phyloP scores from a whole-genome alignment of 139 green algal genomes.

The Tetradesmus lagerheimii region DNA sequence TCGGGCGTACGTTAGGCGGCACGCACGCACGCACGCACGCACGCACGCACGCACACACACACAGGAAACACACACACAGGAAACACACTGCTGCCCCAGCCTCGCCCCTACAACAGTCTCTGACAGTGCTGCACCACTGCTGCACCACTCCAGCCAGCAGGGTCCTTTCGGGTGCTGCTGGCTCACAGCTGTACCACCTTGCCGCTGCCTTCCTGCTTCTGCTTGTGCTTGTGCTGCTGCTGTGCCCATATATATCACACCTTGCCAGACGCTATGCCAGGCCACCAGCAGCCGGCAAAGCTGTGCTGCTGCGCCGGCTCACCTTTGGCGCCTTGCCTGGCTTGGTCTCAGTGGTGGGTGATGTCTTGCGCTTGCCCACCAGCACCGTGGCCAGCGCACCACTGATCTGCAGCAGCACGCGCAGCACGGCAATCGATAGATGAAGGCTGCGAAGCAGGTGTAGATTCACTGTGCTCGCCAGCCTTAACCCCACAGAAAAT shows the following conservation, averaged over 20 bases:
- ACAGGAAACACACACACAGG: too few species aligned
- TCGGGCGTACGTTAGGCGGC: too few species aligned
- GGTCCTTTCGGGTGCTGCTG: too few species aligned
- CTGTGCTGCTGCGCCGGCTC: background rate
- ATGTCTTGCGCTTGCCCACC: constrained; percentile 65
- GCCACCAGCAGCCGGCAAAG: background rate
- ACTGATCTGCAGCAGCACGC: constrained; percentile 44
- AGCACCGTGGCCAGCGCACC: constrained; percentile 73
- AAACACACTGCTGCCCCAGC: too few species aligned
- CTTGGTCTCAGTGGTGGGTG: constrained; percentile 77
- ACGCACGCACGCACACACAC: too few species aligned
- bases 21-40: too few species aligned
- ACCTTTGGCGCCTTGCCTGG: constrained; percentile 81
- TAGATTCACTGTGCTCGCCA: background rate
- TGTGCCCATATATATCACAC: too few species aligned
- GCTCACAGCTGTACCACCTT: too few species aligned
- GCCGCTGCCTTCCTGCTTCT: background rate
- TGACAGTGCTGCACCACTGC: too few species aligned
- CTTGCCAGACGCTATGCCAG: background rate
- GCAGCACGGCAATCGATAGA: background rate
- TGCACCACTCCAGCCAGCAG: too few species aligned
- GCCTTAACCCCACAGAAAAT: too few species aligned
- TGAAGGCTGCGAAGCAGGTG: background rate
- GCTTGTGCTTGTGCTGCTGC: background rate
- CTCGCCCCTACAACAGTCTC: too few species aligned